phyloP scores from a whole-genome alignment of 352 stramenopile species.

The Phytopythium aichiense region DNA sequence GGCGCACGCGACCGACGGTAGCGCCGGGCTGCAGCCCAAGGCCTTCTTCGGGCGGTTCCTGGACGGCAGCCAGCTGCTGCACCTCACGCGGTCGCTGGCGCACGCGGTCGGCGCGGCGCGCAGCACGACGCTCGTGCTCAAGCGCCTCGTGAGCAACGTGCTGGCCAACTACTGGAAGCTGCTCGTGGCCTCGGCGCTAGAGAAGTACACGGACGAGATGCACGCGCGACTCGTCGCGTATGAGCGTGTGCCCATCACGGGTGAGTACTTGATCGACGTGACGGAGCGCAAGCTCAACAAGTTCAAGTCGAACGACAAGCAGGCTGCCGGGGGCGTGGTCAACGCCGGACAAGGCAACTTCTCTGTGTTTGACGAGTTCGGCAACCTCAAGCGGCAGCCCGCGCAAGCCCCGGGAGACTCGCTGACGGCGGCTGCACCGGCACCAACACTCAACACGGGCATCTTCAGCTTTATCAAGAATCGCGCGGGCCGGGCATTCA shows the following conservation, averaged over 20 bases:
- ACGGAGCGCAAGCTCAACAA: slow-evolving; percentile 62
- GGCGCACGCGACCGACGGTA: slow-evolving; percentile 40
- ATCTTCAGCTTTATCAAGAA: slow-evolving; percentile 80
- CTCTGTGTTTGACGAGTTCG: slow-evolving; percentile 76
- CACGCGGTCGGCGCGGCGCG: slow-evolving; percentile 30
- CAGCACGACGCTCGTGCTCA: slow-evolving; percentile 36
- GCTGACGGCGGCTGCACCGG: slow-evolving; percentile 7
- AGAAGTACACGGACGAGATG: slow-evolving; percentile 57
- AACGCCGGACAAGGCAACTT: slow-evolving; percentile 57
- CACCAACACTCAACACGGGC: slow-evolving; percentile 48
- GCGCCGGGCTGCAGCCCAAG: slow-evolving; percentile 36
- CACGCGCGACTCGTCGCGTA: slow-evolving; percentile 59
- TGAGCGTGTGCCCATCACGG: slow-evolving; percentile 47
- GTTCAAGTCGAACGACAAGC: slow-evolving; percentile 30
- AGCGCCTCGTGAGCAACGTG: slow-evolving; percentile 61
- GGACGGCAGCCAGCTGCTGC: slow-evolving; percentile 44
- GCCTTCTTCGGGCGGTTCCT: slow-evolving; percentile 62
- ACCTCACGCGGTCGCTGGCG: slow-evolving; percentile 47
- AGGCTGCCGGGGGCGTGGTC: slow-evolving; percentile 32
- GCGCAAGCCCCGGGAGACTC: slow-evolving; percentile 9
- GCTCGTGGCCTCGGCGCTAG: slow-evolving; percentile 44
- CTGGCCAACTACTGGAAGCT: slow-evolving; percentile 57
- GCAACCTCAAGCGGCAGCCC: slow-evolving; percentile 63
- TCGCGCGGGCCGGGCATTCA: slow-evolving; percentile 56
- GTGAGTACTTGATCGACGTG: slow-evolving; percentile 64